Evolutionary conservation across 768 basidiomycete genomes (phyloP), one percentile per base, ranked within the genome.

Genomic region (Rhodocollybia butyracea): DNA sequence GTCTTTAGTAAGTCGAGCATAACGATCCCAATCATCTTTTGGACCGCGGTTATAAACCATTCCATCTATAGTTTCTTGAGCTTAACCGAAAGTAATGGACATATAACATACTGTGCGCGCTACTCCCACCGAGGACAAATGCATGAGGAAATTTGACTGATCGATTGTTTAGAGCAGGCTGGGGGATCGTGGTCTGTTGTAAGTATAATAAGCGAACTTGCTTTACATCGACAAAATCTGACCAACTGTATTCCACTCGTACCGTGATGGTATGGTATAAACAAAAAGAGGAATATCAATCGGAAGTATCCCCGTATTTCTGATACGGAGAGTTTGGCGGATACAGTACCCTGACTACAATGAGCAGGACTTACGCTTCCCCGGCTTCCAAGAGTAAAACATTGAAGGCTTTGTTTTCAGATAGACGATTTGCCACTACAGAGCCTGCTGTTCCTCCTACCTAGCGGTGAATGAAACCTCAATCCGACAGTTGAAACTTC

Each of bases 31-130:
- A 41, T 68, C 66, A 15, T 68, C 63, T 13, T 51, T 32, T 0
- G 68, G 61, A 5, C 64, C 68, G 3, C 67, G 61, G 3, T 64
- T 67, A 50, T 61, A 69, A 2, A 55, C 59, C 68, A 70, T 60
- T 19, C 50, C 42, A 54, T 67, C 66, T 66, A 24, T 24, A 29
- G n/a, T n/a, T n/a, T n/a, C n/a, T n/a, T n/a, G n/a, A 17, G 11
- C 31, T 43, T 11, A 48, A 31, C 27, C 15, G 19, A 22, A 27
- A 17, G 19, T 22, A 17, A 8, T 30, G 55, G 15, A 4, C 21
- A 29, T 30, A 6, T 5, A 15, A 52, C 58, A 4, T 24, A 65
- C 64, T 65, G 55, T 59, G 54, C 5, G 59, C 56, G 36, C 57
- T 60, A 22, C 60, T 58, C 5, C 66, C 66, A 8, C 66, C 67